A percentile compares a stretch with the other conserved stretches of the same genome.
These are phyloP conservation scores for Candida michaelii DNA, from an alignment of 805 yeast species.

Conservation along the genomic window DNA sequence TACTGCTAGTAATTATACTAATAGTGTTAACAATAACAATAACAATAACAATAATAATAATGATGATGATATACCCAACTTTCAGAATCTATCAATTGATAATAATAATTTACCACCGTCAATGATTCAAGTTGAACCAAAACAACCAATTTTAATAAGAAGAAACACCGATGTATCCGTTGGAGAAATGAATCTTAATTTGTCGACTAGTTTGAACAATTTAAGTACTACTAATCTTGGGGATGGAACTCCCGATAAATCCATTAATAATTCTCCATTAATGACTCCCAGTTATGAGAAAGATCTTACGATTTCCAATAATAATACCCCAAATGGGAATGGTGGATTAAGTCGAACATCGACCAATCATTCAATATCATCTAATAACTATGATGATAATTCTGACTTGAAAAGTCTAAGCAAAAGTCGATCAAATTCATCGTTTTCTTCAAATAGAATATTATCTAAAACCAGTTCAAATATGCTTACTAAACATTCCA, in stretches of 20 bases:
- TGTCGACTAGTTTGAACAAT: slow-evolving; percentile 22
- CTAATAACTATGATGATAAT: slow-evolving; percentile 2
- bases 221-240: slow-evolving; percentile 5
- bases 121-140: slow-evolving; percentile 69
- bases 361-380: slow-evolving; percentile 17
- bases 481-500: slow-evolving; percentile 9
- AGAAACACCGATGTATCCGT: slow-evolving; percentile 30
- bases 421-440: slow-evolving; percentile 16
- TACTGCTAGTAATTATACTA: slow-evolving; percentile 1
- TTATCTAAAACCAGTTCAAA: slow-evolving; percentile 14
- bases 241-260: slow-evolving; percentile 2
- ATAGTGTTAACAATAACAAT: neutral
- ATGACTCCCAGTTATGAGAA: slow-evolving; percentile 11
- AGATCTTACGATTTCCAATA: slow-evolving; percentile 5
- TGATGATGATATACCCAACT: slow-evolving; percentile 16
- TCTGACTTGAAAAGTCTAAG: slow-evolving; percentile 10
- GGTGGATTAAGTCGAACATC: slow-evolving; percentile 16
- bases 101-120: slow-evolving; percentile 55
- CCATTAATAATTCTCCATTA: slow-evolving; percentile 5
- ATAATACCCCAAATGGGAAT: slow-evolving; percentile 1
- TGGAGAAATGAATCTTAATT: neutral
- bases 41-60: slow-evolving; percentile 6
- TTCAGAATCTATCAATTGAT: slow-evolving; percentile 10
- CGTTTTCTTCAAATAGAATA: slow-evolving; percentile 13
- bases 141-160: slow-evolving; percentile 66